Percentiles rank a stretch among this genome's conserved stretches.
Evolutionary conservation across 345 rosid genomes (phyloP).

Genomic region (Conringia planisiliqua): DNA sequence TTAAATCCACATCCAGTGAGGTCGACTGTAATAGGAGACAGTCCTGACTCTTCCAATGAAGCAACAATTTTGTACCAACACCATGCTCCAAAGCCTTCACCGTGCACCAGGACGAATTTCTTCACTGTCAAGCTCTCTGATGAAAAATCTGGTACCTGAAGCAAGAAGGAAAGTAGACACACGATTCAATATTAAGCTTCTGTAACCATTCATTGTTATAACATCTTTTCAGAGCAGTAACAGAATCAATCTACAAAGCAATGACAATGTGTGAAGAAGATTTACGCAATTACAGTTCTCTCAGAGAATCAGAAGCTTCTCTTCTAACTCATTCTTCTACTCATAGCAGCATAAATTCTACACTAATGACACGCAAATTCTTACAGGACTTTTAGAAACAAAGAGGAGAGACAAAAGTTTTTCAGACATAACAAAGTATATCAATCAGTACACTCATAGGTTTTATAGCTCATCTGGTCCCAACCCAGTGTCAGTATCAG

Average conservation of each 20-base stretch:
- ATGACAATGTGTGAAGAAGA: background rate
- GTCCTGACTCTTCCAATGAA: conserved; percentile 78
- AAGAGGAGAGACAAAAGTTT: background rate
- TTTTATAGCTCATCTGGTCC: conserved; percentile 22
- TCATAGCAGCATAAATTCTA: background rate
- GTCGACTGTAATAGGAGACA: conserved; percentile 67
- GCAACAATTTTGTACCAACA: conserved; percentile 95
- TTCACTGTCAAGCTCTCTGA: conserved; percentile 58
- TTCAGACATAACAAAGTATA: background rate
- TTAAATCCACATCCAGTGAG: conserved; percentile 87
- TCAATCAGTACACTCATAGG: conserved; percentile 8
- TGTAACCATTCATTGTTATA: background rate
- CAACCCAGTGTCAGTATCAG: conserved; percentile 19
- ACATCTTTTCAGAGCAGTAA: background rate
- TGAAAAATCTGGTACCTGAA: conserved; percentile 63
- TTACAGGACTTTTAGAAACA: background rate
- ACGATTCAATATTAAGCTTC: background rate
- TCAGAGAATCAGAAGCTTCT: background rate
- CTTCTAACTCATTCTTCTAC: background rate
- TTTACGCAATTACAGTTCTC: conserved; percentile 2
- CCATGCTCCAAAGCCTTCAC: conserved; percentile 99
- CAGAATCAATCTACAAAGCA: background rate
- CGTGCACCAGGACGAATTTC: conserved; percentile 70
- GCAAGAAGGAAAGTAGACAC: background rate
- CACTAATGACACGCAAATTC: background rate